These are phyloP conservation scores for Aquilaria sinensis DNA, from an alignment of 345 rosid species.

Conservation along the genomic window DNA sequence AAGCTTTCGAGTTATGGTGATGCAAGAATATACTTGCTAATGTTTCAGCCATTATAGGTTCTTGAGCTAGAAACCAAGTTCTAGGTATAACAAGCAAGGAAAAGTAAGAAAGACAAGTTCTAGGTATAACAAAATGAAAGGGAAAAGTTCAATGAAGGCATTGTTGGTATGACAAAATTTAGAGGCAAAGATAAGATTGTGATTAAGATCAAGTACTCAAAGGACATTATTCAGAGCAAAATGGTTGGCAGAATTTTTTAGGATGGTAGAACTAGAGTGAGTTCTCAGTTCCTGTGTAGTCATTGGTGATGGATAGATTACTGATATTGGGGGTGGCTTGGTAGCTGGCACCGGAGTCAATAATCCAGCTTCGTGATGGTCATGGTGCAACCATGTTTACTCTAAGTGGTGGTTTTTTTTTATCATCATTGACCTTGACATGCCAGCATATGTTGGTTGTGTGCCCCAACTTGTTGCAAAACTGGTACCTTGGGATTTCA, in stretches of 20 bases:
- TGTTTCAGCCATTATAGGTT: no score
- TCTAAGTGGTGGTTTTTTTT: no score
- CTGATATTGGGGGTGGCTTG: neutral
- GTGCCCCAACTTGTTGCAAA: neutral
- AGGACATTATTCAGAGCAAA: neutral
- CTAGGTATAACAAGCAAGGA: no score
- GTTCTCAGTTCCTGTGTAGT: neutral
- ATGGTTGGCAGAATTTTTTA: neutral
- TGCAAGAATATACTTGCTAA: no score
- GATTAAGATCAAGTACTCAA: neutral
- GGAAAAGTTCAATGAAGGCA: constrained; percentile 1
- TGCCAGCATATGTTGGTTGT: neutral
- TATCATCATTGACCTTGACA: no score
- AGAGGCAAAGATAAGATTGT: constrained; percentile 8
- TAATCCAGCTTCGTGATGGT: neutral
- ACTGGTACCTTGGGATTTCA: neutral
- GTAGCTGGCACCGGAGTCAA: neutral
- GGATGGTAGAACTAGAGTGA: constrained; percentile 1
- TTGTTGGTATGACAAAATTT: neutral
- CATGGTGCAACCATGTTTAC: neutral
- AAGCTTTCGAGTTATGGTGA: no score
- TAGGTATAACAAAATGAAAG: neutral
- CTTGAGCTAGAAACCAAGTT: no score
- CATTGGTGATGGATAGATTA: neutral
- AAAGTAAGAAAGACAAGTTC: no score